phyloP scores from a whole-genome alignment of 805 yeast genomes.

The Candida andamanensis region DNA sequence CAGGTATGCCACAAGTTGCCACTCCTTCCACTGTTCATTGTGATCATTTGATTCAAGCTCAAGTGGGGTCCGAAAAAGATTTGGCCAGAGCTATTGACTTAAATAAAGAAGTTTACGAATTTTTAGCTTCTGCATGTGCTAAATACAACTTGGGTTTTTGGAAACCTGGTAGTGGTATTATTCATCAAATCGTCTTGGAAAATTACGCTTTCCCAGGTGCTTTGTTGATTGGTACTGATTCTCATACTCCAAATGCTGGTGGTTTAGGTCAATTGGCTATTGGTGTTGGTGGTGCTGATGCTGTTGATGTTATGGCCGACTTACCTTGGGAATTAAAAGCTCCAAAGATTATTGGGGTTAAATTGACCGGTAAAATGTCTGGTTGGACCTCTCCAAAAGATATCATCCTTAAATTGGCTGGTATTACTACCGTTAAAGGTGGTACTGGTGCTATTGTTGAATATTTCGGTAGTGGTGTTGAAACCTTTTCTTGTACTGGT shows the following conservation, averaged over 20 bases:
- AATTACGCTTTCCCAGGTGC: slow-evolving; percentile 98
- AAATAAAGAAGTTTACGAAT: slow-evolving; percentile 93
- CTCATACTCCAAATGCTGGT: slow-evolving; percentile 98
- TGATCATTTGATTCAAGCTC: slow-evolving; percentile 96
- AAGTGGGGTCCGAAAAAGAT: slow-evolving; percentile 83
- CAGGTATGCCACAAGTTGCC: slow-evolving; percentile 86
- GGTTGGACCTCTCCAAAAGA: slow-evolving; percentile 99
- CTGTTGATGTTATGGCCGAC: slow-evolving; percentile 93
- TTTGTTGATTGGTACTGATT: slow-evolving; percentile 92
- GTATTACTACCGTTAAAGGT: slow-evolving; percentile 93
- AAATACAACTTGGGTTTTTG: slow-evolving; percentile 97
- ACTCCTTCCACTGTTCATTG: slow-evolving; percentile 96
- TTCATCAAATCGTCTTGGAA: slow-evolving; percentile 94
- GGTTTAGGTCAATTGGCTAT: slow-evolving; percentile 97
- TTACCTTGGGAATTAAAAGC: slow-evolving; percentile 98
- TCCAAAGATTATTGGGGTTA: slow-evolving; percentile 92
- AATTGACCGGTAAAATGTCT: slow-evolving; percentile 82
- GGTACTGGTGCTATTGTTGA: slow-evolving; percentile 97
- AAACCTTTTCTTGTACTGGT: slow-evolving; percentile 92
- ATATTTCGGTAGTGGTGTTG: slow-evolving; percentile 94
- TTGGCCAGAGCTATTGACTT: slow-evolving; percentile 79
- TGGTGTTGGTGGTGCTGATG: slow-evolving; percentile 99
- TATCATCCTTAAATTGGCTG: slow-evolving; percentile 88
- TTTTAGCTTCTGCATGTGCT: slow-evolving; percentile 83
- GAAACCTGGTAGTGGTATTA: slow-evolving; percentile 98